Conservation (phyloP, 2,329 filamentous ascomycete genomes). For the Didymella exigua region DNA sequence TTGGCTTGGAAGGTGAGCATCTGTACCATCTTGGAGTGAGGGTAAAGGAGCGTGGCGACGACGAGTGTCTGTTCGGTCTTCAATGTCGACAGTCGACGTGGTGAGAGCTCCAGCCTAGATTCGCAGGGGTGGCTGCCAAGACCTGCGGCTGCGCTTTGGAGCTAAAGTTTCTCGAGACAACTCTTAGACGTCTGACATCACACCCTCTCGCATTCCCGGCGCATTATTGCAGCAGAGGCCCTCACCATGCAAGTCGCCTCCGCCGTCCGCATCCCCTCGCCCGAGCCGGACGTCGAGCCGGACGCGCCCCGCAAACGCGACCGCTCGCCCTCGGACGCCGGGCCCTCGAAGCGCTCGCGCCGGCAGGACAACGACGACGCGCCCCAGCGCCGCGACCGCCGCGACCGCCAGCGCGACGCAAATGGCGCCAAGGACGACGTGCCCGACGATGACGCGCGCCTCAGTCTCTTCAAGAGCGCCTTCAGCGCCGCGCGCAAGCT, state of each 20-base stretch:
- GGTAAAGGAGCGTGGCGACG: conserved; percentile 17
- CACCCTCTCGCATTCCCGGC: not conserved
- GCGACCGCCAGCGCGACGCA: conserved; percentile 62
- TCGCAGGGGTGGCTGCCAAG: conserved; percentile 13
- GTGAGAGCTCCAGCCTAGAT: conserved; percentile 1
- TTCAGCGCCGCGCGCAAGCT: conserved; percentile 68
- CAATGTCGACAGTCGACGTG: conserved; percentile 13
- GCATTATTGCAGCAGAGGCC: conserved; percentile 3
- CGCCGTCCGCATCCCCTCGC: conserved; percentile 65
- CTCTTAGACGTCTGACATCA: conserved; percentile 10
- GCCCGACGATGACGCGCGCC: conserved; percentile 42
- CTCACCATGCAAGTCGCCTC: conserved; percentile 46
- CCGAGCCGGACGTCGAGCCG: conserved; percentile 53
- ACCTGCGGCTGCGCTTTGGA: conserved; percentile 8
- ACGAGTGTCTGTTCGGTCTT: conserved; percentile 8
- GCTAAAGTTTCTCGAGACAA: conserved; percentile 37
- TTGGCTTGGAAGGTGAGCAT: not conserved
- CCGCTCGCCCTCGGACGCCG: conserved; percentile 54
- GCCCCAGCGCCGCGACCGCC: conserved; percentile 63
- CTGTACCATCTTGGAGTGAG: conserved; percentile 14
- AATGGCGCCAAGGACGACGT: conserved; percentile 20
- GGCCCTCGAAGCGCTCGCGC: conserved; percentile 48
- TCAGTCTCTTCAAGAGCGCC: conserved; percentile 46
- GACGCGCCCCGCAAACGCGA: conserved; percentile 59
- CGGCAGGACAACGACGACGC: conserved; percentile 40